Evolutionary conservation across 768 basidiomycete genomes (phyloP), one percentile per base, ranked within the genome.

Genomic region (Harrya chromipes): DNA sequence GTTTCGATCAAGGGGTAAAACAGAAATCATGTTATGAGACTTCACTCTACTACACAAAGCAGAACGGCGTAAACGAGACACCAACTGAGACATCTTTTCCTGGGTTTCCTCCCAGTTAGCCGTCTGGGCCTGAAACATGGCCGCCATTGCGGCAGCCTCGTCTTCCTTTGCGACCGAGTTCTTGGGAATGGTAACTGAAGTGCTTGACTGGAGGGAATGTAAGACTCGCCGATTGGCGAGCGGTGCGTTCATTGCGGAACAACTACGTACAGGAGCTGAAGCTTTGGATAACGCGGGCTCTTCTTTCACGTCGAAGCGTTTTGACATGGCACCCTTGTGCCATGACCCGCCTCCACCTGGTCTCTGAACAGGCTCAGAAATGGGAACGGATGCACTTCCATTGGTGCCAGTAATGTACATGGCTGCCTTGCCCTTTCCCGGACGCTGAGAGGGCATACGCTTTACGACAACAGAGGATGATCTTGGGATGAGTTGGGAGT

Each of bases 61-160:
- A 79, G 75, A 73, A 75, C 73, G 67, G 67, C 64, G 62, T 61
- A 69, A 66, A 78, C 77, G 76, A 74, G 73, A 82, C 76, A 94
- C 94, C 77, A 78, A 99, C 97, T 92, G 86, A 67, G 94, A 88
- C 94, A 99, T 97, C 80, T 95, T 93, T 79, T 97, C 94, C 75
- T 97, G 93, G 65, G 94, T 87, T 80, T 94, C 90, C 76, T 97
- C 89, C 97, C 95, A 99, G 71, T 94, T 90, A 56, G 90, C 85
- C 35, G 85, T 84, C 71, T 93, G 90, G 52, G 89, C 89, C 70
- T 90, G 87, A 69, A 98, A 94, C 90, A 99, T 97, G 59, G 94
- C 94, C n/a, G 87, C 88, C 78, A 99, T 90, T 31, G 91, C 87
- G n/a, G 87, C 90, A 26, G 87, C 90, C 67, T 98, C 97, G 55